Evolutionary conservation across 108 stramenopile species (phyloP).

Genomic region (Cylindrotheca fusiformis): DNA sequence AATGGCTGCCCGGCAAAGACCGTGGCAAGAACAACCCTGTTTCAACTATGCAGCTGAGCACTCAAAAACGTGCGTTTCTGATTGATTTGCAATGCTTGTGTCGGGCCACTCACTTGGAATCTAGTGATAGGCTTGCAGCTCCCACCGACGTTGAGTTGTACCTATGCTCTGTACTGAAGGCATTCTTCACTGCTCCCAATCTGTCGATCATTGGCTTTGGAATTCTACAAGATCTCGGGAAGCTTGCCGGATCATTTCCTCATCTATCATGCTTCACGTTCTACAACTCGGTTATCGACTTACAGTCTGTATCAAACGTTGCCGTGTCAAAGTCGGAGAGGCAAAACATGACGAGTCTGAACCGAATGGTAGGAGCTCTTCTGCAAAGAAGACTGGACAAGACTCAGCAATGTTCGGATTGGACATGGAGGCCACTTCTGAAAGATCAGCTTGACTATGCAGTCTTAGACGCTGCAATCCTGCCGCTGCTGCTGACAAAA

Average conservation of each 20-base stretch:
- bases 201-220: slow-evolving; percentile 33
- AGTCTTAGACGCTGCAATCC: slow-evolving; percentile 35
- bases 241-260: slow-evolving; percentile 36
- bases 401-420: slow-evolving; percentile 43
- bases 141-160: slow-evolving; percentile 15
- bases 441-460: slow-evolving; percentile 36
- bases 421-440: slow-evolving; percentile 32
- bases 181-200: slow-evolving; percentile 15
- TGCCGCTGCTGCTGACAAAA: slow-evolving; percentile 20
- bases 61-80: slow-evolving; percentile 15
- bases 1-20: slow-evolving; percentile 35
- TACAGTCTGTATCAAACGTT: slow-evolving; percentile 20
- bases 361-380: slow-evolving; percentile 29
- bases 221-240: slow-evolving; percentile 31
- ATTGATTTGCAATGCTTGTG: slow-evolving; percentile 29
- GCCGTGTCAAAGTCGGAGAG: slow-evolving; percentile 6
- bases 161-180: slow-evolving; percentile 12
- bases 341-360: slow-evolving; percentile 19
- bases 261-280: slow-evolving; percentile 31
- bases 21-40: slow-evolving; percentile 34
- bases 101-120: slow-evolving; percentile 7
- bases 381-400: slow-evolving; percentile 37
- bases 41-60: slow-evolving; percentile 34
- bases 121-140: background rate
- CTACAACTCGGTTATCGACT: slow-evolving; percentile 34